phyloP scores from a whole-genome alignment of 768 basidiomycete species.

The Trametopsis cervina region DNA sequence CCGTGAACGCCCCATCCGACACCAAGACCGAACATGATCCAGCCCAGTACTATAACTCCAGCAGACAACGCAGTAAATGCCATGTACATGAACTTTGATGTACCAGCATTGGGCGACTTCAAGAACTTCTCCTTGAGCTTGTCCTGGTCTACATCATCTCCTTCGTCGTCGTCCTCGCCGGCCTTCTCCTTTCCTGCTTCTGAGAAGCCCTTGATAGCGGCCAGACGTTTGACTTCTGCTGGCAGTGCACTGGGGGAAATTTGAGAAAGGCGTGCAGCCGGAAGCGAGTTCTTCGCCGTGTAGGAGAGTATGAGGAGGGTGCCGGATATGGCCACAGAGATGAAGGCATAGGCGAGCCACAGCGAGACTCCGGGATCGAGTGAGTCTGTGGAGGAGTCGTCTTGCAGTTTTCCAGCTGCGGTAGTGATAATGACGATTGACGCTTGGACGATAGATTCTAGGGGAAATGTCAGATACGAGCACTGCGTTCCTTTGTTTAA shows the following conservation, averaged over 20 bases:
- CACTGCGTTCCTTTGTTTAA: no score
- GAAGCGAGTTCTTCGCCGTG: conserved; percentile 23
- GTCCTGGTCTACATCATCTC: conserved; percentile 12
- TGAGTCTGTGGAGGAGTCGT: conserved; percentile 27
- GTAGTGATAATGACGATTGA: conserved; percentile 37
- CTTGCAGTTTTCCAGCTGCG: conserved; percentile 35
- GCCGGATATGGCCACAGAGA: conserved; percentile 29
- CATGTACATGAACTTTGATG: conserved; percentile 13
- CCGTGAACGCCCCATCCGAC: conserved; percentile 38
- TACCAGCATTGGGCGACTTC: conserved; percentile 23
- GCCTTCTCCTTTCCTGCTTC: conserved; percentile 1
- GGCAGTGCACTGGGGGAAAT: conserved; percentile 25
- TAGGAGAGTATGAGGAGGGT: conserved; percentile 26
- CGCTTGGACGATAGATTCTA: conserved; percentile 36
- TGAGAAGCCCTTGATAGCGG: conserved; percentile 10
- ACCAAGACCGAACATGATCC: conserved; percentile 37
- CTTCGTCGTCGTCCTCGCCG: conserved; percentile 14
- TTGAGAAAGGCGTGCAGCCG: conserved; percentile 33
- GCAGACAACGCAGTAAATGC: conserved; percentile 17
- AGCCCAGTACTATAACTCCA: conserved; percentile 29
- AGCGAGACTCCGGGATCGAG: conserved; percentile 31
- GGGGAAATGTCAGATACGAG: no score
- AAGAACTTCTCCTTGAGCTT: conserved; percentile 24
- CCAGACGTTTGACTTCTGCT: conserved; percentile 27
- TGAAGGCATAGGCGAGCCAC: conserved; percentile 34